A percentile compares a stretch with the other conserved stretches of the same genome.
phyloP scores from a whole-genome alignment of 495 filamentous ascomycete species.

The Usnea hakonensis region DNA sequence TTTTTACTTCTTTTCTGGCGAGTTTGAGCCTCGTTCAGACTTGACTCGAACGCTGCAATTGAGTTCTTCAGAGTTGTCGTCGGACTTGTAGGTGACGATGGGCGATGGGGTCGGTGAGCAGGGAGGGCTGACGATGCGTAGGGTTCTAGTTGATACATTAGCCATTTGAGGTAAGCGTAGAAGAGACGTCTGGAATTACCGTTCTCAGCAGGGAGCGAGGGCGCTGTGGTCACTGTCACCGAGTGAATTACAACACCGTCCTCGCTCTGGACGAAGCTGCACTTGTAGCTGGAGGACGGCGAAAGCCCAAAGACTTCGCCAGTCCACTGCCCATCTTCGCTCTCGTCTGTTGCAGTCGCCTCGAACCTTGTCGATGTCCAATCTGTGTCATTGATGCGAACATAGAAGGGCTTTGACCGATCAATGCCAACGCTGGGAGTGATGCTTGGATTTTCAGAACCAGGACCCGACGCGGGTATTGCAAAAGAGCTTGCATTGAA shows the following conservation, averaged over 20 bases:
- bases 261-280: constrained; percentile 70
- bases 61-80: constrained; percentile 83
- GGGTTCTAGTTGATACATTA: constrained; percentile 16
- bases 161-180: neutral
- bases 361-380: constrained; percentile 78
- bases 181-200: constrained; percentile 30
- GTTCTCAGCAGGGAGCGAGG: constrained; percentile 60
- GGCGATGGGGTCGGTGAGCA: constrained; percentile 56
- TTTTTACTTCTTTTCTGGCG: constrained; percentile 68
- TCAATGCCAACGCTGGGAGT: constrained; percentile 44
- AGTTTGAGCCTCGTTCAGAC: constrained; percentile 66
- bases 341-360: constrained; percentile 44
- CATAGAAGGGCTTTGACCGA: constrained; percentile 67
- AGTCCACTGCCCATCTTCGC: constrained; percentile 49
- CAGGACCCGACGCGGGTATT: neutral
- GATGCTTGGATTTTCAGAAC: constrained; percentile 12
- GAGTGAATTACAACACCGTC: constrained; percentile 67
- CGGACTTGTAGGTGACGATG: constrained; percentile 82
- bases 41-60: constrained; percentile 70
- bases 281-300: constrained; percentile 75
- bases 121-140: constrained; percentile 36
- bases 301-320: constrained; percentile 87
- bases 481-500: constrained; percentile 70
- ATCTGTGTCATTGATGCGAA: constrained; percentile 78
- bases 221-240: constrained; percentile 71